Evolutionary conservation across 129 eudicot species (phyloP).

Genomic region (Heracleum sosnowskyi): DNA sequence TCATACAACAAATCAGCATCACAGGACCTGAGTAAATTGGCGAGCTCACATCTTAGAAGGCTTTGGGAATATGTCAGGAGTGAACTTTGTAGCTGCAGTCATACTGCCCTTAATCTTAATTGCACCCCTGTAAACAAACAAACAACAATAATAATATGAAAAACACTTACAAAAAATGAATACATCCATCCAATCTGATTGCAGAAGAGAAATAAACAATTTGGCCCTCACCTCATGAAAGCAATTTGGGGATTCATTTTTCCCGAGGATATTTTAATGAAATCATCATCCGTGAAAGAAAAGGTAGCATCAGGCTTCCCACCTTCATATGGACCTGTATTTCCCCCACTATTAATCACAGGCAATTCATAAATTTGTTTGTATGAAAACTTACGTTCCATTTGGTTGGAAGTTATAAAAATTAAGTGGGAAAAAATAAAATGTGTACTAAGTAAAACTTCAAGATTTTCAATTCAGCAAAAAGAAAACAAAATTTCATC

Average conservation of each 20-base stretch:
- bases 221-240: slow-evolving; percentile 66
- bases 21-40: background rate
- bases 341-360: background rate
- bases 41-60: slow-evolving; percentile 80
- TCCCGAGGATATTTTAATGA: slow-evolving; percentile 68
- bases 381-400: background rate
- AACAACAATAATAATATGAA: background rate
- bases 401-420: background rate
- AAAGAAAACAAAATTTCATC: background rate
- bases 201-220: background rate
- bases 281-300: slow-evolving; percentile 86
- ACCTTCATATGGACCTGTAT: slow-evolving; percentile 66
- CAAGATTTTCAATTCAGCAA: too few relatives aligned
- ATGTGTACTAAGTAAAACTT: background rate
- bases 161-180: background rate
- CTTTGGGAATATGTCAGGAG: slow-evolving; percentile 96
- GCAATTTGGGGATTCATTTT: slow-evolving; percentile 97
- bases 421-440: background rate
- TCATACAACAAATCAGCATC: background rate
- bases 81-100: slow-evolving; percentile 90
- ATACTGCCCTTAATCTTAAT: slow-evolving; percentile 90
- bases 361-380: background rate
- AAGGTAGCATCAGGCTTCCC: slow-evolving; percentile 95
- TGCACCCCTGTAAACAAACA: slow-evolving; percentile 55
- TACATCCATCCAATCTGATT: background rate